These are phyloP conservation scores for Albugo candida DNA, from an alignment of 352 stramenopile genomes.

Conservation along the genomic window DNA sequence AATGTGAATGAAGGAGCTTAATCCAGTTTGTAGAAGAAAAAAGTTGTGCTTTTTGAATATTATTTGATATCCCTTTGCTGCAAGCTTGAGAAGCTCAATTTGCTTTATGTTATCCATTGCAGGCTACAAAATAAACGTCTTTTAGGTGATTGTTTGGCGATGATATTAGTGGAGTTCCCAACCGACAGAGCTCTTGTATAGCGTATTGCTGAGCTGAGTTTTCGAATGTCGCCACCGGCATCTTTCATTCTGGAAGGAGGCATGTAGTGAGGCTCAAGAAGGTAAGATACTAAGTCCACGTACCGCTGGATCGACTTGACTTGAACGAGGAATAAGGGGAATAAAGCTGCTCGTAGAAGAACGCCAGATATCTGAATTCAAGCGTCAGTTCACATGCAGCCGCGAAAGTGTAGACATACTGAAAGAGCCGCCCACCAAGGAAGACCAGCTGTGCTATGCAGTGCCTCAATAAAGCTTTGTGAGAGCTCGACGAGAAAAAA, in stretches of 20 bases:
- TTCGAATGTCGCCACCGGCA: constrained; percentile 21
- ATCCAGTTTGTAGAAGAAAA: constrained; percentile 34
- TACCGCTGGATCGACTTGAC: constrained; percentile 43
- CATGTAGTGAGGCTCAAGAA: not conserved
- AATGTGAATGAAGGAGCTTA: constrained; percentile 45
- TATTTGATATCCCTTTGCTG: constrained; percentile 10
- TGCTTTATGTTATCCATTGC: constrained; percentile 10
- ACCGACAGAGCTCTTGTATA: constrained; percentile 7
- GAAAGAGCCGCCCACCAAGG: constrained; percentile 58
- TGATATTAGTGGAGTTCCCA: constrained; percentile 4
- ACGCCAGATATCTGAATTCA: constrained; percentile 25
- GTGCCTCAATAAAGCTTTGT: constrained; percentile 30
- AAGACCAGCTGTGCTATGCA: constrained; percentile 43
- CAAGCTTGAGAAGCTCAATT: constrained; percentile 8
- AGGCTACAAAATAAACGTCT: constrained; percentile 18
- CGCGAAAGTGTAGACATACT: constrained; percentile 7
- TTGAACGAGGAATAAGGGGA: constrained; percentile 55
- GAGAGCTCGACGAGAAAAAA: constrained; percentile 28
- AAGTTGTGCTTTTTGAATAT: constrained; percentile 64
- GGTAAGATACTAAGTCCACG: not conserved
- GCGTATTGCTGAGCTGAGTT: not conserved
- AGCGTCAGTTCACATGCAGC: not conserved
- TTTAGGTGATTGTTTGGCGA: constrained; percentile 25
- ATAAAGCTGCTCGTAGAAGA: constrained; percentile 36
- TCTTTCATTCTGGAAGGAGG: constrained; percentile 3